These are phyloP conservation scores for Mycotypha africana DNA, from an alignment of 371 early-diverging fungal species.

Conservation along the genomic window DNA sequence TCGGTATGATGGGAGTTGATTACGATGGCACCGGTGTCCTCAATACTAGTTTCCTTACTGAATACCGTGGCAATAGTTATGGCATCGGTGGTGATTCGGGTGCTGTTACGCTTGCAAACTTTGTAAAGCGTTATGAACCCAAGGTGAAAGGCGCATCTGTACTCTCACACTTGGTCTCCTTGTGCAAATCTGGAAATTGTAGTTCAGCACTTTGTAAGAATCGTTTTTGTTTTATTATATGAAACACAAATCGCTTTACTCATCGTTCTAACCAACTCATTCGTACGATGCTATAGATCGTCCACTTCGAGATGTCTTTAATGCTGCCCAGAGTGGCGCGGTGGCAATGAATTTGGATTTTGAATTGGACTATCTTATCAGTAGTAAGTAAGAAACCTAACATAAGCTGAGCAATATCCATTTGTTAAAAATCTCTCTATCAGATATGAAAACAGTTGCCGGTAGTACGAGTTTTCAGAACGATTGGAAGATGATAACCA, in stretches of 20 bases:
- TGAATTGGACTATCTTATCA: slow-evolving; percentile 35
- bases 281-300: slow-evolving; percentile 9
- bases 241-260: no score
- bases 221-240: no score
- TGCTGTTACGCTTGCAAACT: slow-evolving; percentile 38
- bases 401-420: no score
- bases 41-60: slow-evolving; percentile 22
- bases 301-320: slow-evolving; percentile 25
- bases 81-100: slow-evolving; percentile 42
- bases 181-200: no score
- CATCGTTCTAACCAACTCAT: no score
- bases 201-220: no score
- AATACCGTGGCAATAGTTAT: slow-evolving; percentile 43
- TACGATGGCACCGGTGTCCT: slow-evolving; percentile 18
- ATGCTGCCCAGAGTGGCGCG: slow-evolving; percentile 49
- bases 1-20: slow-evolving; percentile 44
- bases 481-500: slow-evolving; percentile 60
- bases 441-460: slow-evolving; percentile 11
- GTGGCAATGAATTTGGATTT: slow-evolving; percentile 32
- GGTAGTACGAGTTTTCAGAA: slow-evolving; percentile 20
- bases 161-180: slow-evolving; percentile 33
- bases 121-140: slow-evolving; percentile 31
- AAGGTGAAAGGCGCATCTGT: slow-evolving; percentile 35
- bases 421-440: not conserved
- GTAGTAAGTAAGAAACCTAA: no score